Conservation (phyloP, 495 filamentous ascomycete genomes). For the Aspergillus incahuasiensis region DNA sequence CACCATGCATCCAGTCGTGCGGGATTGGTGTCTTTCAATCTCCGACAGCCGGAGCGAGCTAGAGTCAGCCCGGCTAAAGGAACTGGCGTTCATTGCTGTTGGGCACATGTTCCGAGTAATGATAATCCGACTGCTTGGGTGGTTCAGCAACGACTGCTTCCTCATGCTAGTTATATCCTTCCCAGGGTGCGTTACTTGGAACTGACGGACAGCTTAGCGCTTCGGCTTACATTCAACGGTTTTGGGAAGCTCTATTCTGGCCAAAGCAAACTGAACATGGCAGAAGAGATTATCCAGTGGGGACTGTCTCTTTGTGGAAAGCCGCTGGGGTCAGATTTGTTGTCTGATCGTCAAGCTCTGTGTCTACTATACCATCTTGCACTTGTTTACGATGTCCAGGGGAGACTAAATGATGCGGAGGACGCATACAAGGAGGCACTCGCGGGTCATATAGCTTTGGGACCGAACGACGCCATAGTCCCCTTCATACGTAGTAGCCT, state of each 20-base stretch:
- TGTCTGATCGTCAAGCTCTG: neutral
- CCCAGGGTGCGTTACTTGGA: neutral
- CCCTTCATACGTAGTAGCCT: neutral
- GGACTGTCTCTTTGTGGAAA: neutral
- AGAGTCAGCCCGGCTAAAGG: neutral
- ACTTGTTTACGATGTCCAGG: neutral
- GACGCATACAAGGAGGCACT: neutral
- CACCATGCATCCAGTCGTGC: neutral
- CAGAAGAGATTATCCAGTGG: neutral
- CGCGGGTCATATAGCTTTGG: neutral
- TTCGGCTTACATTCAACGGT: neutral
- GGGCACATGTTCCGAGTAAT: neutral
- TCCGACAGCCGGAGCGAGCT: neutral
- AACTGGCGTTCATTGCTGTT: neutral
- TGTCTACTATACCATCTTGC: neutral
- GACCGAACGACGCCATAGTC: neutral
- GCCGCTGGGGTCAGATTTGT: neutral
- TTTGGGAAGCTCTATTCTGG: neutral
- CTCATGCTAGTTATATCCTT: neutral
- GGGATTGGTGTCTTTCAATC: neutral
- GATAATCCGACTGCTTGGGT: neutral
- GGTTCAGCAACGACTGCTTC: neutral
- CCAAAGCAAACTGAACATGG: neutral
- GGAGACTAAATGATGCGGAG: neutral
- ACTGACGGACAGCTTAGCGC: neutral